Conservation (phyloP, 345 rosid genomes). For the Bruguiera sexangula region DNA sequence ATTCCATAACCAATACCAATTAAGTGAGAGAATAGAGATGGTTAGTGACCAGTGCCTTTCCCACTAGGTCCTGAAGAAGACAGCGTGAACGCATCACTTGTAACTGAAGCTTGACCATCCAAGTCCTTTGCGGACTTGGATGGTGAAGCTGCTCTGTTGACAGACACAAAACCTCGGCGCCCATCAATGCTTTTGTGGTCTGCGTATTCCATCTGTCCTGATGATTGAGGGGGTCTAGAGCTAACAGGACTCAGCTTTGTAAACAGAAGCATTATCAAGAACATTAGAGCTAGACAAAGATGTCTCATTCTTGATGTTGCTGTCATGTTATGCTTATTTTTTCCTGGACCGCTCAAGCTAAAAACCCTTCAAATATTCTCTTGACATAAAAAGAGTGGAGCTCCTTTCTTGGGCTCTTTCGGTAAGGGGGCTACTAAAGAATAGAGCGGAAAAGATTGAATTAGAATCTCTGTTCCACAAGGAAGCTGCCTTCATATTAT, state of each 20-base stretch:
- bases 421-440: conserved; percentile 3
- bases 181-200: conserved; percentile 13
- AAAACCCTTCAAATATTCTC: conserved; percentile 15
- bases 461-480: conserved; percentile 42
- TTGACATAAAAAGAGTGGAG: conserved; percentile 31
- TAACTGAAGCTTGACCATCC: neutral
- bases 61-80: conserved; percentile 72
- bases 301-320: conserved; percentile 35
- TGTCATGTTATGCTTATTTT: neutral
- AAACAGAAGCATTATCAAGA: conserved; percentile 32
- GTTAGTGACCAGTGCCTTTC: conserved; percentile 72
- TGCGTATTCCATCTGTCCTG: conserved; percentile 8
- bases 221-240: conserved; percentile 34
- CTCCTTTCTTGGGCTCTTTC: neutral
- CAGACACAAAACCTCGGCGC: conserved; percentile 11
- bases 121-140: conserved; percentile 1
- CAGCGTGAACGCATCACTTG: conserved; percentile 33
- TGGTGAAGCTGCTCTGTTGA: conserved; percentile 9
- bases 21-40: neutral
- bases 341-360: neutral
- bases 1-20: neutral
- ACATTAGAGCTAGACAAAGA: conserved; percentile 24
- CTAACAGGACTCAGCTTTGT: conserved; percentile 26
- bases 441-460: conserved; percentile 33
- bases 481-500: conserved; percentile 25